Evolutionary conservation across 176 grass and related monocot species (phyloP), one percentile per base, ranked within the genome.

Genomic region (Raddia guianensis): DNA sequence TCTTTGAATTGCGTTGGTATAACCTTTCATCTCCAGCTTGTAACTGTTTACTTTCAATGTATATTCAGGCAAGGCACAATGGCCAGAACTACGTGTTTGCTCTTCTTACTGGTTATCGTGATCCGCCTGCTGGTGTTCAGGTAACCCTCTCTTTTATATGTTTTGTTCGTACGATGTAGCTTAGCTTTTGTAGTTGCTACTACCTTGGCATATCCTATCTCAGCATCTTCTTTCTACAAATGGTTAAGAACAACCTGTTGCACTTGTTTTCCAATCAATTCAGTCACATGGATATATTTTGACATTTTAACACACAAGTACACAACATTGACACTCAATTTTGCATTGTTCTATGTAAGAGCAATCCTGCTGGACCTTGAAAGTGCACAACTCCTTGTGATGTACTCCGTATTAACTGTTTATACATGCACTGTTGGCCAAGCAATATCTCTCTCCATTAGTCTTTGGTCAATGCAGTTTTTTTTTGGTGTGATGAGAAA

Each of bases 51-150:
- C 81, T 42, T 62, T 51, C 46, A 19, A 45, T 61, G 12, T 78
- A 66, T 84, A 3, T 74, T 40, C 74, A 99, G 96, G 96, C 96
- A 42, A 90, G 96, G 84, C 96, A 99, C 76, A 86, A 84, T 71
- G 96, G 96, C 15, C 96, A 99, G 81, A 99, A 91, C 90, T 99
- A 99, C 3, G 96, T 93, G 12, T 99, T 98, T 82, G 83, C 90
- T 78, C 96, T 99, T 87, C 90, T 99, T 63, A 99, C 96, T 80
- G 96, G 96, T 72, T 99, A 99, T 48, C 96, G 21, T 62, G 96
- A 99, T n/a, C 92, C 96, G 86, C 96, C 96, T 86, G 96, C 96
- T 93, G 96, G 96, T 27, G 49, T 99, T 87, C 81, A 79, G 73
- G 96, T 99, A 99, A 87, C 48, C 74, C 44, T 63, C 12, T 76